A percentile compares a stretch with the other conserved stretches of the same genome.
These are phyloP conservation scores for Leucocoprinus birnbaumii DNA, from an alignment of 768 basidiomycete species.

Conservation along the genomic window DNA sequence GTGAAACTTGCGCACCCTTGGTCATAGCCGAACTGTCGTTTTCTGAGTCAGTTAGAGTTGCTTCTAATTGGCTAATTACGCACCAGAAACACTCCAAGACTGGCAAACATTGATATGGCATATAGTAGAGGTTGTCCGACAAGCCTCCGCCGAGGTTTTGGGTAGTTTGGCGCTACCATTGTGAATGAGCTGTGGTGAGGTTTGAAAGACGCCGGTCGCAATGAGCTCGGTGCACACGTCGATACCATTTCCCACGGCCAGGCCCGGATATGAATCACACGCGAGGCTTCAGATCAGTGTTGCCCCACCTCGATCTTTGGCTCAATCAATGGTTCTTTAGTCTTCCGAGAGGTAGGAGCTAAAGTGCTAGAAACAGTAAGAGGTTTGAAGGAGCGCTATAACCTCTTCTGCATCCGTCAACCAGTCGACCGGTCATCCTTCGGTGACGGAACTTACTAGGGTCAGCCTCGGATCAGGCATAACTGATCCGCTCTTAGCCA, in stretches of 20 bases:
- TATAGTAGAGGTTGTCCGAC: constrained; percentile 72
- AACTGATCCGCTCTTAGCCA: too few relatives aligned
- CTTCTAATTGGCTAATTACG: constrained; percentile 25
- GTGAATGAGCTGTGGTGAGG: neutral
- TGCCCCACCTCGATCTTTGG: neutral
- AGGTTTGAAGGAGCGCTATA: too few relatives aligned
- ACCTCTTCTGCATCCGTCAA: too few relatives aligned
- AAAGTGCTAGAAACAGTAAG: too few relatives aligned
- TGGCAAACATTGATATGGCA: constrained; percentile 70
- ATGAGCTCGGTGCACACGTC: neutral
- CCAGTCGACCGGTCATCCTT: too few relatives aligned
- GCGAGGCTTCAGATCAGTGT: neutral
- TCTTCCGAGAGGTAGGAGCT: too few relatives aligned
- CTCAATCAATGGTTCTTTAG: too few relatives aligned
- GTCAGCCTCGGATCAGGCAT: too few relatives aligned
- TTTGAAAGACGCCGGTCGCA: neutral
- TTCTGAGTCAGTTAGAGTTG: constrained; percentile 13
- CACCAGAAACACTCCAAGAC: constrained; percentile 75
- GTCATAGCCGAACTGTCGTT: constrained; percentile 67
- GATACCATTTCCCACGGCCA: neutral
- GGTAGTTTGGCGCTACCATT: constrained; percentile 25
- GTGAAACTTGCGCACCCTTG: constrained; percentile 51
- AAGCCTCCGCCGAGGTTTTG: constrained; percentile 42
- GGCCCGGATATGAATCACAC: neutral
- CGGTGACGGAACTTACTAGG: too few relatives aligned